Conservation (phyloP, 2,329 filamentous ascomycete species). For the Alternaria viburni region DNA sequence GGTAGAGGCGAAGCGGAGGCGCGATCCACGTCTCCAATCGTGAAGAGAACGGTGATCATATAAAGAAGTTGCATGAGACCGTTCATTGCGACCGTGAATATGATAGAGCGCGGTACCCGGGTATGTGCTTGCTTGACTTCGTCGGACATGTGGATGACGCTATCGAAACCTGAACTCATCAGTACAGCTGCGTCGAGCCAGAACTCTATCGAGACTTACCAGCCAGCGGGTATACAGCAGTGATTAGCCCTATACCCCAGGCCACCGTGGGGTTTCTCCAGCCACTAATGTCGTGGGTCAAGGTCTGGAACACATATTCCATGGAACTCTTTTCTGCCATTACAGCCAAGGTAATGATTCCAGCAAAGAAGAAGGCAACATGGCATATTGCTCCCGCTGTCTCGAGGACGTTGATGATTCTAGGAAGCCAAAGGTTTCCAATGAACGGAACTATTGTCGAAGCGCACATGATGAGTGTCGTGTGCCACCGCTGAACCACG, state of each 20-base stretch:
- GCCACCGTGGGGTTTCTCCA: constrained; percentile 54
- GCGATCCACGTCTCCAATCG: constrained; percentile 52
- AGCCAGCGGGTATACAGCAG: constrained; percentile 28
- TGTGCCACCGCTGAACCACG: constrained; percentile 51
- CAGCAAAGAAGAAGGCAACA: constrained; percentile 56
- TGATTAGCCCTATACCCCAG: constrained; percentile 47
- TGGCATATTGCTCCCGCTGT: constrained; percentile 54
- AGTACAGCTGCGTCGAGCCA: background rate
- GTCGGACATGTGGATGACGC: constrained; percentile 51
- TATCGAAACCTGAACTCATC: constrained; percentile 51
- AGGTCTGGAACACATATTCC: constrained; percentile 53
- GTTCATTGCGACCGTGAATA: constrained; percentile 54
- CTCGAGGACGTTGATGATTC: constrained; percentile 54
- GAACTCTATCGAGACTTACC: background rate
- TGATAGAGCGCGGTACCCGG: constrained; percentile 45
- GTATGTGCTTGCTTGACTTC: constrained; percentile 30
- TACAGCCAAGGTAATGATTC: constrained; percentile 54
- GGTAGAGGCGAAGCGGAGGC: constrained; percentile 38
- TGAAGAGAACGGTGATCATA: constrained; percentile 53
- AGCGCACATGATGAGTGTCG: constrained; percentile 54
- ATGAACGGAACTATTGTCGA: constrained; percentile 46
- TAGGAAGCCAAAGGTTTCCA: constrained; percentile 53
- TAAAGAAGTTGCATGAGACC: constrained; percentile 51
- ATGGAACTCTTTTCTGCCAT: constrained; percentile 49
- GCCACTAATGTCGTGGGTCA: constrained; percentile 51